phyloP scores from a whole-genome alignment of 192 early-diverging fungal species.

The Umbelopsis isabellina region DNA sequence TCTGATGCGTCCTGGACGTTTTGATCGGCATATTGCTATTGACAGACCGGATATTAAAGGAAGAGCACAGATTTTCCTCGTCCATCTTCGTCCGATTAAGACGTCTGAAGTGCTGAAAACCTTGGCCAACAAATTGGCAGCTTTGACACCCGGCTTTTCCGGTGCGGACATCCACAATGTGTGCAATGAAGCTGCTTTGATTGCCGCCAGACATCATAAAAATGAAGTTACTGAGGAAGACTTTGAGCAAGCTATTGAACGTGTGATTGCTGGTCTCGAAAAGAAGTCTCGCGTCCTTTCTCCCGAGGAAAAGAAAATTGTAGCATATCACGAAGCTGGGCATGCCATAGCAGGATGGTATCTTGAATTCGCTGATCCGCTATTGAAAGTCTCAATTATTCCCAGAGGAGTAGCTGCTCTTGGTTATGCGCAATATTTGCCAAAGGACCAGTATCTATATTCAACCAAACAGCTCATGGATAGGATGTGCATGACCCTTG shows the following conservation, averaged over 20 bases:
- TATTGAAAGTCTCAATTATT: slow-evolving; percentile 98
- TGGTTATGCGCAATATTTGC: slow-evolving; percentile 99
- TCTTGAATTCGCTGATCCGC: slow-evolving; percentile 91
- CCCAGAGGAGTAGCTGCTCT: slow-evolving; percentile 94
- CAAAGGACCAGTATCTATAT: slow-evolving; percentile 96
- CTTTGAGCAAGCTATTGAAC: slow-evolving; percentile 98
- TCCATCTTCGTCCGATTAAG: slow-evolving; percentile 92
- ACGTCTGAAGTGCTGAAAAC: slow-evolving; percentile 81
- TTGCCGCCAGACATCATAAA: slow-evolving; percentile 87
- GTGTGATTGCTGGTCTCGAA: slow-evolving; percentile 97
- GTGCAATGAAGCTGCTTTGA: slow-evolving; percentile 98
- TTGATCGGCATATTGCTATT: slow-evolving; percentile 97
- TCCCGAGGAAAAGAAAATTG: slow-evolving; percentile 98
- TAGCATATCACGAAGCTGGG: slow-evolving; percentile 99
- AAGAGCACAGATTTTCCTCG: slow-evolving; percentile 93
- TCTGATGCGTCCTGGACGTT: slow-evolving; percentile 95
- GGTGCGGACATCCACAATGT: slow-evolving; percentile 99
- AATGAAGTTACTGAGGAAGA: slow-evolving; percentile 81
- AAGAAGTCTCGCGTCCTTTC: slow-evolving; percentile 95
- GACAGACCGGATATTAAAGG: slow-evolving; percentile 98
- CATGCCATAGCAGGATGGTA: slow-evolving; percentile 99
- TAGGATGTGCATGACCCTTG: slow-evolving; percentile 89
- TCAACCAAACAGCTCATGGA: slow-evolving; percentile 91
- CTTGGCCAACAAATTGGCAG: slow-evolving; percentile 86
- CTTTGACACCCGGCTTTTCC: slow-evolving; percentile 96